phyloP scores from a whole-genome alignment of 73 alveolate genomes.

The Paramecium primaurelia region DNA sequence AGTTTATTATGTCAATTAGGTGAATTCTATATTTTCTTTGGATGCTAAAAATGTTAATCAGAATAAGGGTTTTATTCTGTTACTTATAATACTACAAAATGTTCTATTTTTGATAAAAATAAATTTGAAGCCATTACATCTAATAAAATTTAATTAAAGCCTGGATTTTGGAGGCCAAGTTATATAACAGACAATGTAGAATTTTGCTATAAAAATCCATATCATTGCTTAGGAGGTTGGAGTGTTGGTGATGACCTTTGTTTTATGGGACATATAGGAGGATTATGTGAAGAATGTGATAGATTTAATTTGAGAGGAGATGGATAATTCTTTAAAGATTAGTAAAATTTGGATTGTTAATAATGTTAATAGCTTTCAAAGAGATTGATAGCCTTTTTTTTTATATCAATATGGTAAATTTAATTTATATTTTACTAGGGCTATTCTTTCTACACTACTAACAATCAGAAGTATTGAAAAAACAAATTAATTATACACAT shows the following conservation, averaged over 20 bases:
- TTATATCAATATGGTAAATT: too few relatives aligned
- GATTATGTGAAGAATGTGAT: not conserved
- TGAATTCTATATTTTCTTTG: not conserved
- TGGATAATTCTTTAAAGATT: not conserved
- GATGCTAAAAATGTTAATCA: not conserved
- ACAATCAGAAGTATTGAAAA: too few relatives aligned
- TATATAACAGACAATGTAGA: not conserved
- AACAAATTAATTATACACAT: too few relatives aligned
- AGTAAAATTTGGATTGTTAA: too few relatives aligned
- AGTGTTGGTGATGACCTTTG: not conserved
- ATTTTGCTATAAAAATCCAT: not conserved
- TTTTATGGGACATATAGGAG: not conserved
- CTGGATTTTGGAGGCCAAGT: not conserved
- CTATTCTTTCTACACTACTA: too few relatives aligned
- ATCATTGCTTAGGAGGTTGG: not conserved
- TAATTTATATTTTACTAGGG: too few relatives aligned
- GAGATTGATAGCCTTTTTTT: too few relatives aligned
- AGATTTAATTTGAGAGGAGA: not conserved
- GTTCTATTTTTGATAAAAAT: not conserved
- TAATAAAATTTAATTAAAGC: not conserved
- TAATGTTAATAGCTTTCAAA: too few relatives aligned
- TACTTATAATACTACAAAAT: not conserved
- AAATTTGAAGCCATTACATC: not conserved
- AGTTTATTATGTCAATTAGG: not conserved
- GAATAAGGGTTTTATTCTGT: not conserved